phyloP scores from a whole-genome alignment of 306 rosid genomes.

The Acacia melanoxylon region DNA sequence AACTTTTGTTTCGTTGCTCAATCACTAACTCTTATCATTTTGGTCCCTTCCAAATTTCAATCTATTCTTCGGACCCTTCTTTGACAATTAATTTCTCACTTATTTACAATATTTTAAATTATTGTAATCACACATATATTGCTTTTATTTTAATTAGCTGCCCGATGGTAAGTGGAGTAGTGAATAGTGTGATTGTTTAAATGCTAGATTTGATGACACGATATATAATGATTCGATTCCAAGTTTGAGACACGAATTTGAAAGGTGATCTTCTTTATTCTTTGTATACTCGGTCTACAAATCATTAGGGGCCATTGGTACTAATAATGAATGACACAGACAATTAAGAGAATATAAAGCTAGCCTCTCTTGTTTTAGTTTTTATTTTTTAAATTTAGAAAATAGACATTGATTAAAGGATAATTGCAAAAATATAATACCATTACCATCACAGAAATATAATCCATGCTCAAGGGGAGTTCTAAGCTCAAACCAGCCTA shows the following conservation, averaged over 20 bases:
- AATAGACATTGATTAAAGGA: too few species aligned
- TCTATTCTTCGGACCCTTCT: neutral
- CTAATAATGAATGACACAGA: neutral
- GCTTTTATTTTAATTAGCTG: too few species aligned
- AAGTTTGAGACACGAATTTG: neutral
- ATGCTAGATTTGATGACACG: neutral
- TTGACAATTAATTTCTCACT: neutral
- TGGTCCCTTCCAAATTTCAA: neutral
- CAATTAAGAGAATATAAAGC: too few species aligned
- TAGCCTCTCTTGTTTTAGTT: too few species aligned
- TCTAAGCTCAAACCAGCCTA: too few species aligned
- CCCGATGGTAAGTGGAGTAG: too few species aligned
- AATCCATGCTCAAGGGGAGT: too few species aligned
- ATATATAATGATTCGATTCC: neutral
- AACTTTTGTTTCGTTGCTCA: slow-evolving; percentile 39
- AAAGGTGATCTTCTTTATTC: neutral
- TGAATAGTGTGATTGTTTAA: too few species aligned
- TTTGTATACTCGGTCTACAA: neutral
- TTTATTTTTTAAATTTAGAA: too few species aligned
- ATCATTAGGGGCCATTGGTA: neutral
- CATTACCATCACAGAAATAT: too few species aligned
- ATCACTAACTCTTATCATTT: slow-evolving; percentile 31
- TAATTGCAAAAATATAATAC: too few species aligned
- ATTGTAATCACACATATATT: neutral
- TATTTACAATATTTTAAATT: too few species aligned